Conservation (phyloP, 805 yeast species). For the Nakazawaea siamensis region DNA sequence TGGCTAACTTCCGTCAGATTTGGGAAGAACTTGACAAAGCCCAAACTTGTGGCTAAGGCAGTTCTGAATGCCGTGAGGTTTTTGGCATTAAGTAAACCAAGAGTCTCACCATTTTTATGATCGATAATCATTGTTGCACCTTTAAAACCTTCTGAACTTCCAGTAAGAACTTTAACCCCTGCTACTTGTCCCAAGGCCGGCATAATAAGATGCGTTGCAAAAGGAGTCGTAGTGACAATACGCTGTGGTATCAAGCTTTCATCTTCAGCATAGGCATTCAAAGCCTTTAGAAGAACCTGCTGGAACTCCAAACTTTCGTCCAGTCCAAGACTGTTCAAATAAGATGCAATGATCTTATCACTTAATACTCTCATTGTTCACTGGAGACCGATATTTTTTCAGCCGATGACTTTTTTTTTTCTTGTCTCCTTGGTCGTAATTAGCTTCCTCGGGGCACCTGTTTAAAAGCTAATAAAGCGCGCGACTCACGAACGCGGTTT, state of each 20-base stretch:
- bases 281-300: constrained; percentile 25
- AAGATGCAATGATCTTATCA: constrained; percentile 20
- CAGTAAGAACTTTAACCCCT: constrained; percentile 55
- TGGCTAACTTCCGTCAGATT: constrained; percentile 17
- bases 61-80: constrained; percentile 62
- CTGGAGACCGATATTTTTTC: no score
- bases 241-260: constrained; percentile 47
- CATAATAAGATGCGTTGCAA: constrained; percentile 52
- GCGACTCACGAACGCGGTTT: no score
- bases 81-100: constrained; percentile 49
- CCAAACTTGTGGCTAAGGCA: constrained; percentile 47
- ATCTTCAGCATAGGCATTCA: constrained; percentile 31
- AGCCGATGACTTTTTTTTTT: no score
- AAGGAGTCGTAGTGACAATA: constrained; percentile 33
- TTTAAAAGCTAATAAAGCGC: no score
- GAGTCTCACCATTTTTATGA: constrained; percentile 38
- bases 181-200: constrained; percentile 49
- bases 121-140: constrained; percentile 48
- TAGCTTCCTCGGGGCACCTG: no score
- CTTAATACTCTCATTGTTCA: constrained; percentile 25
- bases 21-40: constrained; percentile 29
- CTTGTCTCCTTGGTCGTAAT: no score
- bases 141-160: constrained; percentile 49
- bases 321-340: constrained; percentile 21
- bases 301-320: constrained; percentile 27